Evolutionary conservation across 2,329 filamentous ascomycete species (phyloP).

Genomic region (Colletotrichum shisoi): DNA sequence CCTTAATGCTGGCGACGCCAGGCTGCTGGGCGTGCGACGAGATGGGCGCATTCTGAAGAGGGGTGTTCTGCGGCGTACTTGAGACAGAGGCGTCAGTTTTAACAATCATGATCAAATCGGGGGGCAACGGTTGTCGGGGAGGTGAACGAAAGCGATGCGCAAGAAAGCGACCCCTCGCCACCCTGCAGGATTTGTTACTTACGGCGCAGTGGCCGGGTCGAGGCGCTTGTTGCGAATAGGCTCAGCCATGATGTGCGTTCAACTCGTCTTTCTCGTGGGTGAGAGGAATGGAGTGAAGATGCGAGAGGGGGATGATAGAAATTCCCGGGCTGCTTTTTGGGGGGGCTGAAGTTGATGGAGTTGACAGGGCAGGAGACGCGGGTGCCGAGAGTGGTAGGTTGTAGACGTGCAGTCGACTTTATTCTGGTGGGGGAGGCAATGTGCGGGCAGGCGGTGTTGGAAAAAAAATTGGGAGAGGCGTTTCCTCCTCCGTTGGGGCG

Average conservation of each 20-base stretch:
- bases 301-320: slow-evolving; percentile 16
- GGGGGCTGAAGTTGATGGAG: slow-evolving; percentile 19
- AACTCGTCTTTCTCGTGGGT: slow-evolving; percentile 9
- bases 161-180: slow-evolving; percentile 29
- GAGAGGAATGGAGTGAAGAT: slow-evolving; percentile 26
- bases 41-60: slow-evolving; percentile 93
- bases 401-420: slow-evolving; percentile 38
- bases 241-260: slow-evolving; percentile 62
- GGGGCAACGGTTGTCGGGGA: background rate
- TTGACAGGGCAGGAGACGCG: slow-evolving; percentile 29
- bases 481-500: slow-evolving; percentile 35
- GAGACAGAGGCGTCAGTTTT: slow-evolving; percentile 36
- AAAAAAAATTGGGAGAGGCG: slow-evolving; percentile 35
- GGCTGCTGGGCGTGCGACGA: slow-evolving; percentile 97
- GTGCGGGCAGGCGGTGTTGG: background rate
- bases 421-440: slow-evolving; percentile 38
- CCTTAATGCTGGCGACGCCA: slow-evolving; percentile 91
- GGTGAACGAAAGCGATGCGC: slow-evolving; percentile 36
- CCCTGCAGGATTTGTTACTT: slow-evolving; percentile 50
- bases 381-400: slow-evolving; percentile 31
- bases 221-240: slow-evolving; percentile 70
- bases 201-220: slow-evolving; percentile 66
- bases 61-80: slow-evolving; percentile 98
- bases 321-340: slow-evolving; percentile 8
- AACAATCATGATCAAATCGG: slow-evolving; percentile 30